A percentile compares a stretch with the other conserved stretches of the same genome.
Conservation (phyloP, 331 rosid species). For the Ulmus americana region DNA sequence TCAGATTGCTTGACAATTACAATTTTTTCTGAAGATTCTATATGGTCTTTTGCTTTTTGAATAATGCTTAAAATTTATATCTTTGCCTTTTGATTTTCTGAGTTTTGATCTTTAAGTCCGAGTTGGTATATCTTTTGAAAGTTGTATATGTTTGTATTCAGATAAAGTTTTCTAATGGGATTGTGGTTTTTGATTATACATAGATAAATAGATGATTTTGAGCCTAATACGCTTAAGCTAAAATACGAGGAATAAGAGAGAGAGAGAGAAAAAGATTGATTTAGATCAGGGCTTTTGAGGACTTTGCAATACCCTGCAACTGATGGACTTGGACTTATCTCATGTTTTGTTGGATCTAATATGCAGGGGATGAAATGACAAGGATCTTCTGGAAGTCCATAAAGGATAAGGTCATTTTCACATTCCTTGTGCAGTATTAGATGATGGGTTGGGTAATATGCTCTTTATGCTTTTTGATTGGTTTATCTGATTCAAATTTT, state of each 20-base stretch:
- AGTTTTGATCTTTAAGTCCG: background rate
- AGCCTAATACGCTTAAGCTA: too few species aligned
- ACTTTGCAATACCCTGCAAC: background rate
- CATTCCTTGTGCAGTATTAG: background rate
- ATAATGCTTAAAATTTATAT: background rate
- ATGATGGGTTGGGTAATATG: background rate
- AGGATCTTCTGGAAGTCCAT: slow-evolving; percentile 85
- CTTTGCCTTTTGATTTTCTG: background rate
- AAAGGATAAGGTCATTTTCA: slow-evolving; percentile 62
- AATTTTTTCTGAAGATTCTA: background rate
- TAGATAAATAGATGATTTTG: background rate
- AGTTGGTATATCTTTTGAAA: background rate
- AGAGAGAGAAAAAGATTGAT: background rate
- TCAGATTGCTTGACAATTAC: background rate
- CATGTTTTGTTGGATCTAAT: slow-evolving; percentile 24
- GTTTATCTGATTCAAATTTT: background rate
- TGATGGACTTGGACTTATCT: background rate
- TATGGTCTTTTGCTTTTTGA: background rate
- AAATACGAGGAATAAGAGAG: background rate
- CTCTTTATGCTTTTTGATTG: background rate
- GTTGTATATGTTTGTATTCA: background rate
- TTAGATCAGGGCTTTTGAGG: background rate
- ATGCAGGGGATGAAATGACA: slow-evolving; percentile 96
- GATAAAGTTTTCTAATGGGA: background rate
- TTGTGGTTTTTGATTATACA: background rate